Conservation (phyloP, 306 rosid species). For the Dryas octopetala region DNA sequence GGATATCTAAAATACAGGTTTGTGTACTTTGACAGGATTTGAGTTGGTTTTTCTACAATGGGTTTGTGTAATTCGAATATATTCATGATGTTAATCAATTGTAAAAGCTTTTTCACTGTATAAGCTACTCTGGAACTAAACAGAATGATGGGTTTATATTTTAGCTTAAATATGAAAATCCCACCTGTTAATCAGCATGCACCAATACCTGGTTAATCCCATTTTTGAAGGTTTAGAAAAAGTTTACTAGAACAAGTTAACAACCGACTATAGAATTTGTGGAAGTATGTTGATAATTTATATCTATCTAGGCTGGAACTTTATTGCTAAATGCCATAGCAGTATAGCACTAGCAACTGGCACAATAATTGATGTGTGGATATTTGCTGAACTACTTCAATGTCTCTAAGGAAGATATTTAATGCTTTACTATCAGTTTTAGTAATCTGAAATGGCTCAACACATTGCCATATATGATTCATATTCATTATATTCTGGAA, state of each 20-base stretch:
- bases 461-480: background rate
- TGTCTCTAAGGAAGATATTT: background rate
- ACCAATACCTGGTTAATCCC: background rate
- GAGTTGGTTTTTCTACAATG: background rate
- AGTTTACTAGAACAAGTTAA: background rate
- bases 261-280: background rate
- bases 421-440: background rate
- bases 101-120: too few relatives aligned
- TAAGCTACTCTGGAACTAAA: too few relatives aligned
- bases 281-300: background rate
- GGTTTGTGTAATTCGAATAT: background rate
- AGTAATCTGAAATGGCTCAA: background rate
- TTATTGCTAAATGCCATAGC: background rate
- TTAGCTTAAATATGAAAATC: too few relatives aligned
- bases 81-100: too few relatives aligned
- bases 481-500: slow-evolving; percentile 15
- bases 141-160: too few relatives aligned
- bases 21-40: background rate
- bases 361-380: slow-evolving; percentile 16
- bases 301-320: background rate
- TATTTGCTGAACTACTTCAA: slow-evolving; percentile 5
- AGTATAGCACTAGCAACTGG: background rate
- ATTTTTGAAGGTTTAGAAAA: background rate
- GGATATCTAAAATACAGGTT: background rate
- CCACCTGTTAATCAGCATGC: too few relatives aligned